A percentile compares a stretch with the other conserved stretches of the same genome.
Evolutionary conservation across 2,329 filamentous ascomycete genomes (phyloP).

Genomic region (Colletotrichum paranaense): DNA sequence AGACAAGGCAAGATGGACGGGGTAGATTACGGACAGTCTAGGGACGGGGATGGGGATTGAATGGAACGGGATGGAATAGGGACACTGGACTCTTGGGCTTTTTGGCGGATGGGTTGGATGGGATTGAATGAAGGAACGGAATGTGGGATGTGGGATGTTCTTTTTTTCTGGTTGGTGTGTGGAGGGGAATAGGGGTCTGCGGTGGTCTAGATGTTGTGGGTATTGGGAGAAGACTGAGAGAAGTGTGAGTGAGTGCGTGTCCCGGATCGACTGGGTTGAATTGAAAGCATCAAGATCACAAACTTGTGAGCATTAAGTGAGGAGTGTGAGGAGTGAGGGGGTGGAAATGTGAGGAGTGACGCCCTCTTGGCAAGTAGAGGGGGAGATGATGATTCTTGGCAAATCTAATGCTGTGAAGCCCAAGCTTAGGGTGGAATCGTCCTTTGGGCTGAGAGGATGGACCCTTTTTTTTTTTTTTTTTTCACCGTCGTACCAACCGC

Average conservation of each 20-base stretch:
- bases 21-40: background rate
- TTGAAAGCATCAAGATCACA: slow-evolving; percentile 2
- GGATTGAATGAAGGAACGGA: slow-evolving; percentile 1
- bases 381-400: background rate
- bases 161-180: background rate
- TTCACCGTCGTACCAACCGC: background rate
- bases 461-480: background rate
- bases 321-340: background rate
- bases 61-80: background rate
- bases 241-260: background rate
- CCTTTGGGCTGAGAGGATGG: background rate
- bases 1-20: background rate
- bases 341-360: background rate
- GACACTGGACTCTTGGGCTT: background rate
- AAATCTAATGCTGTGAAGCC: background rate
- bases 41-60: background rate
- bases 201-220: background rate
- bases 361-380: background rate
- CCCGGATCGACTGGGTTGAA: background rate
- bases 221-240: too few species aligned
- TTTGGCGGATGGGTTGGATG: background rate
- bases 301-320: background rate
- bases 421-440: background rate
- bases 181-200: background rate
- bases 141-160: slow-evolving; percentile 17